Evolutionary conservation across 1,284 basidiomycete species (phyloP), one percentile per base, ranked within the genome.

Genomic region (Neolentinus lepideus): DNA sequence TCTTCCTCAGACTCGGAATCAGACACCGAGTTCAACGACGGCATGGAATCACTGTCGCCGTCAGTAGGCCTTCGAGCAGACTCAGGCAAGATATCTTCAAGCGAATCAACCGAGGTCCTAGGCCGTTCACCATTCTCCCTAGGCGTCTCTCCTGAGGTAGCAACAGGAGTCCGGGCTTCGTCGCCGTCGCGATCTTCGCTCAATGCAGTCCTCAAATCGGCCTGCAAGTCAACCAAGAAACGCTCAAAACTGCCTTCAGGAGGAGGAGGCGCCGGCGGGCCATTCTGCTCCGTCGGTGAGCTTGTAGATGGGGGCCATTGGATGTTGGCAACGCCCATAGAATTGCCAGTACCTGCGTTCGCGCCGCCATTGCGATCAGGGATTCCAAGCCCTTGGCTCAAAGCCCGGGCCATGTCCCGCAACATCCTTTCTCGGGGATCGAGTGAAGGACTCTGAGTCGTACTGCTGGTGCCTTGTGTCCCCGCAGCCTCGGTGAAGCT

Each of bases 221-320:
- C 70, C 66, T 90, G 88, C 55, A 90, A 65, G 66, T 90, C 86
- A 36, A 87, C 68, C 60, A 90, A 70, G 71, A 90, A 90, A 35
- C 84, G 76, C 62, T 90, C 88, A 64, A 90, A 90, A 61, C 82
- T 85, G 56, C 83, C 85, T 60, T 85, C 84, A 1, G 80, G 73
- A 1, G 85, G 52, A 12, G 21, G 33, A 10, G 19, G 52, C 21
- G 52, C 24, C 16, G 47, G 47, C 19, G 25, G 51, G 51, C 6
- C 31, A 6, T n/a, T 11, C 14, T 19, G 25, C 26, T 35, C 25
- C 29, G 26, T 10, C 8, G 38, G 19, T 21, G 19, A 6, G 19
- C 19, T 43, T 16, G 38, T 6, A n/a, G 38, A 4, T n/a, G 38
- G 12, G 38, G 38, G 38, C 16, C 38, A 21, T n/a, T 43, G 16